phyloP scores from a whole-genome alignment of 129 eudicot genomes.

The Artemisia tridentata region DNA sequence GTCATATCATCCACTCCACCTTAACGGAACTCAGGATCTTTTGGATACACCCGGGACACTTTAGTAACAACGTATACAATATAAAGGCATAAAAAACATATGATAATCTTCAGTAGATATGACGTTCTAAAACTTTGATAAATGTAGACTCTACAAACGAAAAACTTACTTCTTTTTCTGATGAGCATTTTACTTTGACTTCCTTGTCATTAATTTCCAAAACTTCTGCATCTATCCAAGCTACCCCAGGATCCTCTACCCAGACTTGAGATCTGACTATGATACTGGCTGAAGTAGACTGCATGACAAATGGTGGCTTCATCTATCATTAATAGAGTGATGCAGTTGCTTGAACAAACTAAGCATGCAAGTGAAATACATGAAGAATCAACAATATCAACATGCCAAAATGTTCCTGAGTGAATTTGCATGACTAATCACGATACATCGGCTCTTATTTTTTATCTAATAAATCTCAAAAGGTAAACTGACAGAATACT shows the following conservation, averaged over 20 bases:
- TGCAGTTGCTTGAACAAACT: neutral
- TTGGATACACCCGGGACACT: conserved; percentile 44
- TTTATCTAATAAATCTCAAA: no score
- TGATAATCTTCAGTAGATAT: neutral
- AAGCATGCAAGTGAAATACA: neutral
- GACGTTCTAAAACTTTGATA: neutral
- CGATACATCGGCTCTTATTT: no score
- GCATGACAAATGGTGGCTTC: conserved; percentile 20
- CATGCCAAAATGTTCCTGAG: no score
- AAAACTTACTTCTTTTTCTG: conserved; percentile 65
- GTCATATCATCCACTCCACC: conserved; percentile 93
- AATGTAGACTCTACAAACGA: neutral
- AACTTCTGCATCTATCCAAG: conserved; percentile 91
- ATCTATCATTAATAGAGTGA: conserved; percentile 13
- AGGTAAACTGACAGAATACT: no score
- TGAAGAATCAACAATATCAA: no score
- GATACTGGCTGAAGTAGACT: conserved; percentile 49
- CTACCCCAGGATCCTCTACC: conserved; percentile 79
- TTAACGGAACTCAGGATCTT: conserved; percentile 64
- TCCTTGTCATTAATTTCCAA: conserved; percentile 57
- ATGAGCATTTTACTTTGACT: conserved; percentile 50
- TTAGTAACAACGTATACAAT: conserved; percentile 44
- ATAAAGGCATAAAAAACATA: conserved; percentile 14
- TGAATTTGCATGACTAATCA: no score
- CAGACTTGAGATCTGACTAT: conserved; percentile 83